phyloP scores from a whole-genome alignment of 495 filamentous ascomycete species.

The Corynascus novoguineensis region DNA sequence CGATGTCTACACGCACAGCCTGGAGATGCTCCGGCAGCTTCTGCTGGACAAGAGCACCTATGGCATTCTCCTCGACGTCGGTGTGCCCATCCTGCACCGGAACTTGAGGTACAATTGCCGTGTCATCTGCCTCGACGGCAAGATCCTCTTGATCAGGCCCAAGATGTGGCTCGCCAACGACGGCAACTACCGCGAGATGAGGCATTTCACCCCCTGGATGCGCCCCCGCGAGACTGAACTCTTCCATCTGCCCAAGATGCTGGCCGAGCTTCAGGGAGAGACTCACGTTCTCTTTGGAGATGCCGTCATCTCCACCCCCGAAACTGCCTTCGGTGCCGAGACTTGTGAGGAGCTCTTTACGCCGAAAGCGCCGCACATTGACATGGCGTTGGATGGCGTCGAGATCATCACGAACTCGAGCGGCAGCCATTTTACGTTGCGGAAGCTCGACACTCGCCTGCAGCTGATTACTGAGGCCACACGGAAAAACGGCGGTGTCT shows the following conservation, averaged over 20 bases:
- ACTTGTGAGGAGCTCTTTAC: conserved; percentile 80
- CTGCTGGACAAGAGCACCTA: conserved; percentile 59
- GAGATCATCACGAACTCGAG: conserved; percentile 77
- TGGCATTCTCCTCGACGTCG: conserved; percentile 76
- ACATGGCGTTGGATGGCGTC: conserved; percentile 53
- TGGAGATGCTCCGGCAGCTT: conserved; percentile 65
- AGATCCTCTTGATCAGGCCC: conserved; percentile 71
- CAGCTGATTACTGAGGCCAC: conserved; percentile 74
- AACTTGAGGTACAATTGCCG: conserved; percentile 71
- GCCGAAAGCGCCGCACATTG: conserved; percentile 49
- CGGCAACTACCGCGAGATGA: conserved; percentile 66
- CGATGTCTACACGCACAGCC: conserved; percentile 60
- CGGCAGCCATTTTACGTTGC: conserved; percentile 63
- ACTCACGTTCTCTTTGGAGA: conserved; percentile 68
- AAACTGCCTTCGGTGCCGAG: conserved; percentile 67
- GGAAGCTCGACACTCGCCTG: conserved; percentile 70
- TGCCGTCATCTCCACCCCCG: conserved; percentile 63
- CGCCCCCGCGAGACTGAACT: conserved; percentile 54
- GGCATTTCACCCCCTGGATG: conserved; percentile 53
- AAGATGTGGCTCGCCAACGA: conserved; percentile 82
- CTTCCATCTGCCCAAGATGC: conserved; percentile 63
- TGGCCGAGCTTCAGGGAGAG: conserved; percentile 56
- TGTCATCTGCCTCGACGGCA: conserved; percentile 59
- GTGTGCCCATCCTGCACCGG: conserved; percentile 62
- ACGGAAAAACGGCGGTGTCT: conserved; percentile 67